Conservation (phyloP, 495 filamentous ascomycete species). For the Aspergillus nidulans region DNA sequence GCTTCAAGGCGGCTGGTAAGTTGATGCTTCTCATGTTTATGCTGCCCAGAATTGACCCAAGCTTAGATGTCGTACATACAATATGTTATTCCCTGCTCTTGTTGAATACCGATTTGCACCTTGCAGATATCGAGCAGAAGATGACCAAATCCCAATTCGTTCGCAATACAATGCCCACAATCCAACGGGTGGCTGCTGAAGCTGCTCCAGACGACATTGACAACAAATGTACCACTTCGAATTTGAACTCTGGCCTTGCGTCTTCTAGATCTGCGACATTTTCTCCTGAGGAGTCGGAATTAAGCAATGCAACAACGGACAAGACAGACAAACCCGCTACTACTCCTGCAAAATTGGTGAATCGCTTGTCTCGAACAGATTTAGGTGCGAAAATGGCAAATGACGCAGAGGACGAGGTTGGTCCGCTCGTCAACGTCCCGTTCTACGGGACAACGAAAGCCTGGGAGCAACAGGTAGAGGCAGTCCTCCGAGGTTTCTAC, state of each 20-base stretch:
- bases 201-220: conserved; percentile 64
- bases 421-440: conserved; percentile 71
- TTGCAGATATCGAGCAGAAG: conserved; percentile 90
- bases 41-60: not conserved
- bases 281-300: conserved; percentile 19
- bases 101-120: conserved; percentile 92
- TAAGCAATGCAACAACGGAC: conserved; percentile 18
- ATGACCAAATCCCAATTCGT: conserved; percentile 94
- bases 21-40: not conserved
- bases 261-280: conserved; percentile 23
- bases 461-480: conserved; percentile 88
- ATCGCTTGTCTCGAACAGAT: conserved; percentile 23
- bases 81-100: conserved; percentile 95
- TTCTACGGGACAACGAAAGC: conserved; percentile 72
- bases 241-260: conserved; percentile 12
- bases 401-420: conserved; percentile 31
- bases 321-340: conserved; percentile 20
- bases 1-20: conserved; percentile 85
- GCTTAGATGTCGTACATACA: conserved; percentile 86
- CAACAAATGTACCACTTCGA: conserved; percentile 25
- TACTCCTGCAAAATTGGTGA: conserved; percentile 20
- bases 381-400: conserved; percentile 27
- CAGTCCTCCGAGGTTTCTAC: conserved; percentile 89
- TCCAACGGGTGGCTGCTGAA: conserved; percentile 70
- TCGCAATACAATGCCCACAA: conserved; percentile 92